phyloP scores from a whole-genome alignment of 2,329 filamentous ascomycete genomes.

The Seiridium unicorne region DNA sequence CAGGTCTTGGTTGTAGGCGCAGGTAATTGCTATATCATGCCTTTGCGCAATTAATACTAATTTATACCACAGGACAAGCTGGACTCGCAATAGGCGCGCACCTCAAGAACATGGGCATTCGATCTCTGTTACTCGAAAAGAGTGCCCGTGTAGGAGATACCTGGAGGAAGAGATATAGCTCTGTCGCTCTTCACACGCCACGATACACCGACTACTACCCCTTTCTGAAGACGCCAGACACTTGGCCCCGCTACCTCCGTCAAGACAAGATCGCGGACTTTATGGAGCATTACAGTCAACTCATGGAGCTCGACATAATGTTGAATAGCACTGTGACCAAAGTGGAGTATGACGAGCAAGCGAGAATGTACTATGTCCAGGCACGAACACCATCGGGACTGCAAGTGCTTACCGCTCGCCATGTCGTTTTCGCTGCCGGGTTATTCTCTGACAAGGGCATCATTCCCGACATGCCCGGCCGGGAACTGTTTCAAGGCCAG shows the following conservation, averaged over 20 bases:
- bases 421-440: not conserved
- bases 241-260: not conserved
- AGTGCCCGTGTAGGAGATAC: conserved; percentile 45
- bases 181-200: conserved; percentile 17
- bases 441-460: not conserved
- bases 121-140: conserved; percentile 40
- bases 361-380: not conserved
- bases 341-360: not conserved
- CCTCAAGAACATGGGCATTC: conserved; percentile 24
- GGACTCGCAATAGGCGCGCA: conserved; percentile 36
- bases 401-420: not conserved
- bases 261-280: not conserved
- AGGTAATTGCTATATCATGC: conserved; percentile 18
- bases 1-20: conserved; percentile 38
- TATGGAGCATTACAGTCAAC: not conserved
- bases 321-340: not conserved
- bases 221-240: conserved; percentile 22
- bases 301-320: not conserved
- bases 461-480: conserved; percentile 37
- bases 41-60: not conserved
- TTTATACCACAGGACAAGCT: conserved; percentile 32
- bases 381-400: not conserved
- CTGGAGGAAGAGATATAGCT: conserved; percentile 47
- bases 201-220: conserved; percentile 21
- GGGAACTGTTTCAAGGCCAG: conserved; percentile 38